phyloP scores from a whole-genome alignment of 2,329 filamentous ascomycete species.

The Nakataea oryzae region DNA sequence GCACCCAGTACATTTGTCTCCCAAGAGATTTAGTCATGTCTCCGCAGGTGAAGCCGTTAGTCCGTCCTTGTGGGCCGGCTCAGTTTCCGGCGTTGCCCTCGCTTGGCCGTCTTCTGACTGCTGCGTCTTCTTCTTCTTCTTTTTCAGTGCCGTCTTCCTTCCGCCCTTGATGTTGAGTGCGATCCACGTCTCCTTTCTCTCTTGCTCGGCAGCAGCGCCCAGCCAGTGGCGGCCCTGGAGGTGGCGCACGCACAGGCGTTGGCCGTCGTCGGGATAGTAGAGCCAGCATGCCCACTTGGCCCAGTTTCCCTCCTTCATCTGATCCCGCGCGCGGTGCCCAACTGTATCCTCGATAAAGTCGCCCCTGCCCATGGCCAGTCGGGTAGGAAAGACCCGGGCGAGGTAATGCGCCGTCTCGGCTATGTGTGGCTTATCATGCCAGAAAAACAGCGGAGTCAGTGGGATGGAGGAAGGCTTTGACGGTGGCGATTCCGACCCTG shows the following conservation, averaged over 20 bases:
- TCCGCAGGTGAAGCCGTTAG: not conserved
- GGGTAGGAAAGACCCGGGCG: slow-evolving; percentile 34
- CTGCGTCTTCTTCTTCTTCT: not conserved
- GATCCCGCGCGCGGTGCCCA: slow-evolving; percentile 40
- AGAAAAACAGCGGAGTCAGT: slow-evolving; percentile 46
- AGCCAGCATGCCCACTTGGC: slow-evolving; percentile 44
- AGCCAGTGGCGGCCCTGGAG: slow-evolving; percentile 40
- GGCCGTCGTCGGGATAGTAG: slow-evolving; percentile 38
- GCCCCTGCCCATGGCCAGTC: slow-evolving; percentile 37
- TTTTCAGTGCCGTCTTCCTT: not conserved
- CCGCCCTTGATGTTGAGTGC: slow-evolving; percentile 2
- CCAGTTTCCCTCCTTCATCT: slow-evolving; percentile 46
- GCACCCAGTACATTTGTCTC: not conserved
- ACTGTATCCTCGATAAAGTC: slow-evolving; percentile 47
- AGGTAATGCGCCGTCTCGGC: slow-evolving; percentile 39
- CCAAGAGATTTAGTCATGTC: not conserved
- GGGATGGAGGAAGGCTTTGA: slow-evolving; percentile 19
- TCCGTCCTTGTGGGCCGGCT: no score
- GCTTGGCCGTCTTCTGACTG: not conserved
- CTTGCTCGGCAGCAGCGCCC: slow-evolving; percentile 22
- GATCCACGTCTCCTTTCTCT: slow-evolving; percentile 3
- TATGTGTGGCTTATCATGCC: slow-evolving; percentile 48
- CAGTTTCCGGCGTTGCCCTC: not conserved
- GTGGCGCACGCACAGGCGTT: slow-evolving; percentile 34
- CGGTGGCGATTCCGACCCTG: not conserved